A percentile compares a stretch with the other conserved stretches of the same genome.
phyloP scores from a whole-genome alignment of 441 rosid species.

The Populus hybrid region DNA sequence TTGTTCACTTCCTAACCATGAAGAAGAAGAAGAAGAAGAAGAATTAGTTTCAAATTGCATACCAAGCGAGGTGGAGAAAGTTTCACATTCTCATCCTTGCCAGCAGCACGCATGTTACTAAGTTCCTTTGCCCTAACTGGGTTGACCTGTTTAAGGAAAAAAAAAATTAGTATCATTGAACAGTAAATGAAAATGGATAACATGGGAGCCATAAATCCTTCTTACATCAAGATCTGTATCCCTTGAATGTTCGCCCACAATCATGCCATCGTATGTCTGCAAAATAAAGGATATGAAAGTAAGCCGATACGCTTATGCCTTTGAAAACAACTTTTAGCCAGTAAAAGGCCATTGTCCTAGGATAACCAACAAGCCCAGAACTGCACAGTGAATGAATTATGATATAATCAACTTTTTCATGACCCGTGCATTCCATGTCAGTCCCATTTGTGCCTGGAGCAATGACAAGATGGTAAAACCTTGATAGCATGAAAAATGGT shows the following conservation, averaged over 20 bases:
- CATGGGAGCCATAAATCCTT: constrained; percentile 24
- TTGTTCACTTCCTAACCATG: background rate
- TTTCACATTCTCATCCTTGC: constrained; percentile 84
- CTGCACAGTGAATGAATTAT: background rate
- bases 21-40: no score
- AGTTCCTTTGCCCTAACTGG: constrained; percentile 87
- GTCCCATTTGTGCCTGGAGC: background rate
- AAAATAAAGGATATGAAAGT: constrained; percentile 9
- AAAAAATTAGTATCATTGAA: constrained; percentile 12
- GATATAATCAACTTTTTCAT: background rate
- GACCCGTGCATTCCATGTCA: background rate
- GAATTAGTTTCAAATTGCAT: constrained; percentile 22
- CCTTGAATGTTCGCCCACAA: constrained; percentile 95
- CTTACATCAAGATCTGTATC: constrained; percentile 97
- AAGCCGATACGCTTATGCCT: background rate
- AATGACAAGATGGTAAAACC: background rate
- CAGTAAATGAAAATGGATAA: constrained; percentile 9
- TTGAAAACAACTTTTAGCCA: background rate
- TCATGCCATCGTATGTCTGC: constrained; percentile 98
- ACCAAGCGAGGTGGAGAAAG: constrained; percentile 90
- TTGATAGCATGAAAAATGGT: background rate
- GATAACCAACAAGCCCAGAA: background rate
- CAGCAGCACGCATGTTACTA: constrained; percentile 70
- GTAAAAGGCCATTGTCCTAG: no score
- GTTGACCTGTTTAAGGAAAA: constrained; percentile 49